phyloP scores from a whole-genome alignment of 345 rosid genomes.

The Salix udensis region DNA sequence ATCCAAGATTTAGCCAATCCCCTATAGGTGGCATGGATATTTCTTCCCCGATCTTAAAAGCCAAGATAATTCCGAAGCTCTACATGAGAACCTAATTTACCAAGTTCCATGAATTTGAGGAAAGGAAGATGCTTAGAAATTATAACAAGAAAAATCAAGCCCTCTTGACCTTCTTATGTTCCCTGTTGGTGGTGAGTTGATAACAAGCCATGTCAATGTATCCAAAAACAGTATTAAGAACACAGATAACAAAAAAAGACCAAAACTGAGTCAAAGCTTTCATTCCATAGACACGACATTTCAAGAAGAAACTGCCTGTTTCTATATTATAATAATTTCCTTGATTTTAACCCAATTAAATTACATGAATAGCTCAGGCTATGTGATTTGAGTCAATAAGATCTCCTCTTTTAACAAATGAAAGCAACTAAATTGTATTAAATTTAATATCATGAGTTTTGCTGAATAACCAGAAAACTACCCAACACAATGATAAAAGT shows the following conservation, averaged over 20 bases:
- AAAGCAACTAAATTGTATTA: neutral
- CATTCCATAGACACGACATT: neutral
- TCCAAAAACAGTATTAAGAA: neutral
- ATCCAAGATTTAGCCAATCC: neutral
- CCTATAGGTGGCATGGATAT: neutral
- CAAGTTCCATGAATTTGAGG: neutral
- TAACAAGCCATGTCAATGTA: neutral
- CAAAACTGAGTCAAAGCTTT: neutral
- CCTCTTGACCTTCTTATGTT: neutral
- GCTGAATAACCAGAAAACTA: neutral
- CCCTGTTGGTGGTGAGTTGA: neutral
- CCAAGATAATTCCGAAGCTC: neutral
- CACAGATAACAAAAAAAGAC: neutral
- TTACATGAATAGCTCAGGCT: neutral
- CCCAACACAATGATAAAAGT: neutral
- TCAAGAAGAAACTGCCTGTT: neutral
- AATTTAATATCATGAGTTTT: neutral
- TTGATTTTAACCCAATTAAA: neutral
- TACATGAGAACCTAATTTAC: neutral
- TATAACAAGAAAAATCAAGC: neutral
- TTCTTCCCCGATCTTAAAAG: neutral
- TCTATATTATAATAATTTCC: neutral
- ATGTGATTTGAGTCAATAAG: neutral
- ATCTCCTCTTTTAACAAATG: neutral
- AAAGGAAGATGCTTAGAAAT: neutral